These are phyloP conservation scores for Eucalyptus victrix DNA, from an alignment of 345 rosid genomes.

Conservation along the genomic window DNA sequence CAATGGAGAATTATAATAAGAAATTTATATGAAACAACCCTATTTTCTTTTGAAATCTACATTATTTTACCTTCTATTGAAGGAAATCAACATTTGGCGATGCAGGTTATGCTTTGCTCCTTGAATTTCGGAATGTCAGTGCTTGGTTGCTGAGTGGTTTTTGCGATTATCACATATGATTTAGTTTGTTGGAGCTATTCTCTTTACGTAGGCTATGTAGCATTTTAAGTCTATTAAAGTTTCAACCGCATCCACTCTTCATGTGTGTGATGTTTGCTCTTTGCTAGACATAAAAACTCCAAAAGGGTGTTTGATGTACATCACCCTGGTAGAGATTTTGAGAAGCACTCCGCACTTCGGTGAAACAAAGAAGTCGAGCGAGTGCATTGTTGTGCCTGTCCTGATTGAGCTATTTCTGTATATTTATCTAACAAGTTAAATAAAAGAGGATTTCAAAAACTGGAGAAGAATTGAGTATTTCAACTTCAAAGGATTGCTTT, in stretches of 20 bases:
- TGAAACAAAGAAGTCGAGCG: conserved; percentile 81
- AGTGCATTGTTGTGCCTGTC: conserved; percentile 16
- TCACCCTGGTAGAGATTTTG: conserved; percentile 90
- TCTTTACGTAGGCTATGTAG: not conserved
- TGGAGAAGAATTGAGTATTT: not conserved
- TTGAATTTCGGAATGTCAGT: not conserved
- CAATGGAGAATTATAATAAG: no score
- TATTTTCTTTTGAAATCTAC: not conserved
- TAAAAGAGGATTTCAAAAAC: not conserved
- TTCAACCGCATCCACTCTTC: not conserved
- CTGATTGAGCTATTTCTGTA: not conserved
- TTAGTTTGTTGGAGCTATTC: not conserved
- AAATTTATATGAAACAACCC: no score
- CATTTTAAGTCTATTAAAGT: not conserved
- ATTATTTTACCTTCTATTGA: not conserved
- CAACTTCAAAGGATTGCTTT: no score
- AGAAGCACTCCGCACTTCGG: conserved; percentile 53
- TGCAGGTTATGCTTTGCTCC: not conserved
- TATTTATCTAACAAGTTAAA: not conserved
- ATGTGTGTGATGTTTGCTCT: conserved; percentile 35
- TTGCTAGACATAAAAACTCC: conserved; percentile 78
- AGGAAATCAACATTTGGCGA: not conserved
- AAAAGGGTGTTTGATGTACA: conserved; percentile 79
- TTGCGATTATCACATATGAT: not conserved
- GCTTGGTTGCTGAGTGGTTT: not conserved